Base-by-base conservation (phyloP, 2,329 filamentous ascomycete species). In the Septoria petroselini region DNA sequence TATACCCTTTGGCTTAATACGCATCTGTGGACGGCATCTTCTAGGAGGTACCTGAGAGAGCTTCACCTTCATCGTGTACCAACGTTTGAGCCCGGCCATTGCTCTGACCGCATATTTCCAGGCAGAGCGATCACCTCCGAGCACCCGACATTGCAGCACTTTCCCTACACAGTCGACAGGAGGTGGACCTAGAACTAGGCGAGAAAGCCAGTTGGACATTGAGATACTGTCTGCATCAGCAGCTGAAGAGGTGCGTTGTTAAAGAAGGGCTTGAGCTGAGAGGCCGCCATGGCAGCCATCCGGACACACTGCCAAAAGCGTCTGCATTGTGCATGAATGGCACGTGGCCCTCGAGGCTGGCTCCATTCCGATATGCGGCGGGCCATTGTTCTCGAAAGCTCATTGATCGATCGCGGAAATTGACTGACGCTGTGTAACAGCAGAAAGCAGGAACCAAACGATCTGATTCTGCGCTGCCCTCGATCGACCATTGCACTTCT, bases 381-480 rank as follows among this genome's bases (percentile, higher is more conserved):
- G 52, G 41, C 45, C 52, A 37, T 44, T 40, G 42, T 44, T 19
- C 31, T 44, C 35, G 21, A 35, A 29, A 18, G 29, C 33, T 41
- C 47, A 44, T 50, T 48, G 54, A 57, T 50, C 43, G 50, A 39
- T 47, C 39, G 41, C 48, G 42, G 50, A 48, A 35, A 49, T 40
- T 31, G 29, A 41, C 52, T 55, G 52, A 55, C 44, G 38, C 43
- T 51, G 52, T 58, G 46, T 41, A 17, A 57, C 53, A 29, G 11
- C 27, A 48, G 27, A 50, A 48, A 55, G 55, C 52, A 58, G 50
- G 47, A 49, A 49, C 50, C 43, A 41, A 34, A 39, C 42, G 33
- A 38, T 15, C 38, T 21, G 14, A 18, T 14, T 39, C 27, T 23
- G 33, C 31, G 18, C 21, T n/a, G 21, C 23, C 23, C 34, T 30